A percentile compares a stretch with the other conserved stretches of the same genome.
Evolutionary conservation across 352 stramenopile genomes (phyloP).

Genomic region (Globisporangium acanthophoron): DNA sequence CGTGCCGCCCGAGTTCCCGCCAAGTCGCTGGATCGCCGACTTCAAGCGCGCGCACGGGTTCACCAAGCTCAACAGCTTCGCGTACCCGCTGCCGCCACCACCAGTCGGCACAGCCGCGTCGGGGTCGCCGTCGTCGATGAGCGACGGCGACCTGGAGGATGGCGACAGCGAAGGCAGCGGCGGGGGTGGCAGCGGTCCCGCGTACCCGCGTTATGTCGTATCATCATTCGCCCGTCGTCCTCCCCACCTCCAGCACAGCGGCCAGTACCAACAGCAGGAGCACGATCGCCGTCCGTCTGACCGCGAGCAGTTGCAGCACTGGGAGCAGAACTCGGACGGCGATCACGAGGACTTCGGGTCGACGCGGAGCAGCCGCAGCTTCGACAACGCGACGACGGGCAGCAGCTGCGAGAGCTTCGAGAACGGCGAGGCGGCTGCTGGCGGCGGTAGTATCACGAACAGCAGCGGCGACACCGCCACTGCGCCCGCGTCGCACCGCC

Average conservation of each 20-base stretch:
- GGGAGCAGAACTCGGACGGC: slow-evolving; percentile 10
- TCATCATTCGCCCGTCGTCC: slow-evolving; percentile 4
- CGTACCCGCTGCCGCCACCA: slow-evolving; percentile 14
- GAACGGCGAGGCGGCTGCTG: neutral
- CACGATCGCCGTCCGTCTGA: neutral
- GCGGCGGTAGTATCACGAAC: neutral
- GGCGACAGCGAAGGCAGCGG: slow-evolving; percentile 24
- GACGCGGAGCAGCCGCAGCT: slow-evolving; percentile 12
- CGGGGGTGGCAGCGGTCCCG: neutral
- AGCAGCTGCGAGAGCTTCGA: slow-evolving; percentile 18
- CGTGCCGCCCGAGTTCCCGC: slow-evolving; percentile 41
- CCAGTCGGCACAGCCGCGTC: neutral
- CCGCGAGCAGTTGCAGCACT: neutral
- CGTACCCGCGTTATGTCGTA: slow-evolving; percentile 18
- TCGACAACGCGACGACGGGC: slow-evolving; percentile 16
- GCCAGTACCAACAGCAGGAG: slow-evolving; percentile 12
- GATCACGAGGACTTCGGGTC: slow-evolving; percentile 15
- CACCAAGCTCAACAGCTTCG: slow-evolving; percentile 21
- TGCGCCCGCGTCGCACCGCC: neutral
- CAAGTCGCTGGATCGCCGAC: slow-evolving; percentile 35
- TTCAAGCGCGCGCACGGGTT: slow-evolving; percentile 53
- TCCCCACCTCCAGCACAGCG: neutral
- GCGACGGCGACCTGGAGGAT: slow-evolving; percentile 19
- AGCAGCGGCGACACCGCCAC: neutral
- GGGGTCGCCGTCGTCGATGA: neutral